These are phyloP conservation scores for Thermomyces lanuginosus DNA, from an alignment of 2,329 filamentous ascomycete species.

Conservation along the genomic window DNA sequence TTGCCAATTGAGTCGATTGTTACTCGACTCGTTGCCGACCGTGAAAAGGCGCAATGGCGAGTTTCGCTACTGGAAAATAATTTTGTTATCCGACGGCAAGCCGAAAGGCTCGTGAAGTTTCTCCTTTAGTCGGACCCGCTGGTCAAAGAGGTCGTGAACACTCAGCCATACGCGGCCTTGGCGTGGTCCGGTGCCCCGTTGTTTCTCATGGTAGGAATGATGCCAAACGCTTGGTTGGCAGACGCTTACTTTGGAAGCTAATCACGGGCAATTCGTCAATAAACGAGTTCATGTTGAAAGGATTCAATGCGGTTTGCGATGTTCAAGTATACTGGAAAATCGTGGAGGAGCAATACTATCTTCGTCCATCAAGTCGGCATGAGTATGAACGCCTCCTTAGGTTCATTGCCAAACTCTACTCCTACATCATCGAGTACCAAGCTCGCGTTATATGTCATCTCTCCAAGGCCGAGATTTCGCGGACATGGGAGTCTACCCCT, in stretches of 20 bases:
- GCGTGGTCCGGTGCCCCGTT: conserved; percentile 14
- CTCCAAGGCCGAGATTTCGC: conserved; percentile 3
- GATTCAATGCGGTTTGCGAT: conserved; percentile 9
- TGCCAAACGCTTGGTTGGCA: neutral
- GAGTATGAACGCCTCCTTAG: conserved; percentile 1
- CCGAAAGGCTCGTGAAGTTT: conserved; percentile 6
- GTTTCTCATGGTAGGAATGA: conserved; percentile 9
- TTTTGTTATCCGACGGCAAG: conserved; percentile 4
- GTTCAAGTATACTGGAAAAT: conserved; percentile 10
- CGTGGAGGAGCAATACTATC: conserved; percentile 5
- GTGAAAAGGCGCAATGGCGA: conserved; percentile 9
- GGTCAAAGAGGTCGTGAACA: conserved; percentile 6
- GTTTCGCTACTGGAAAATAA: conserved; percentile 6
- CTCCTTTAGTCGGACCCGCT: conserved; percentile 1
- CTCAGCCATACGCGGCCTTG: conserved; percentile 11
- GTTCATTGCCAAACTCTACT: conserved; percentile 9
- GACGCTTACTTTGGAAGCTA: neutral
- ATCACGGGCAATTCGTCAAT: conserved; percentile 2
- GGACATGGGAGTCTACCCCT: conserved; percentile 8
- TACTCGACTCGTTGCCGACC: no score
- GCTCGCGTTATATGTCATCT: conserved; percentile 6
- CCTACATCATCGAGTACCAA: conserved; percentile 8
- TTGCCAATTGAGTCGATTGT: no score
- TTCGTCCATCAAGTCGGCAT: no score
- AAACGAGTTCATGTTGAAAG: conserved; percentile 10